A percentile compares a stretch with the other conserved stretches of the same genome.
Conservation (phyloP, 179 eudicot species). For the Silene coronaria region DNA sequence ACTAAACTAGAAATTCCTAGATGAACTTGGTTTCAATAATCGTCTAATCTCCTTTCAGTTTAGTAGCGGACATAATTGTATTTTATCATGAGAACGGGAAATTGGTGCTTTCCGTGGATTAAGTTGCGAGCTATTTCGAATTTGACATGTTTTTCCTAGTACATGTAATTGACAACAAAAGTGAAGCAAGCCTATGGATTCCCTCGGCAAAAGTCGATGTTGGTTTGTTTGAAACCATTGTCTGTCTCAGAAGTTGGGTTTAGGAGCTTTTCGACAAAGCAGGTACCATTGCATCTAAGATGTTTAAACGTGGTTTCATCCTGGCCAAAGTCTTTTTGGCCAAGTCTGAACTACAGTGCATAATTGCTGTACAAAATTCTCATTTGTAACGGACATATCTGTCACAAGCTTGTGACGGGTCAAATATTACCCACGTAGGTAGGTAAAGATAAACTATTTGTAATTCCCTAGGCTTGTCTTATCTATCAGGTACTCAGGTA, state of each 20-base stretch:
- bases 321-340: too few species aligned
- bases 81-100: not conserved
- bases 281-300: not conserved
- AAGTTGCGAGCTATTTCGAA: not conserved
- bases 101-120: constrained; percentile 5
- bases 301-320: not conserved
- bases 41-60: not conserved
- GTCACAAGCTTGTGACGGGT: too few species aligned
- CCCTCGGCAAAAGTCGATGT: not conserved
- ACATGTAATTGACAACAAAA: not conserved
- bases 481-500: too few species aligned
- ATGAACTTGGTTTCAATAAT: constrained; percentile 10
- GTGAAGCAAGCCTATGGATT: not conserved
- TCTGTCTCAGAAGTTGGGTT: not conserved
- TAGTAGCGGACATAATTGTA: not conserved
- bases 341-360: too few species aligned
- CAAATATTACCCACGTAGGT: too few species aligned
- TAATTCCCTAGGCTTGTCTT: too few species aligned
- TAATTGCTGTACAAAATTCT: too few species aligned
- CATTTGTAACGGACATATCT: too few species aligned
- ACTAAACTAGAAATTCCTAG: not conserved
- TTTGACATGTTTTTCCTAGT: not conserved
- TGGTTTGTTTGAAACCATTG: not conserved
- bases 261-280: not conserved
- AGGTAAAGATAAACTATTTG: too few species aligned